Evolutionary conservation across 495 filamentous ascomycete species (phyloP).

Genomic region (Tetracladium marchalianum): DNA sequence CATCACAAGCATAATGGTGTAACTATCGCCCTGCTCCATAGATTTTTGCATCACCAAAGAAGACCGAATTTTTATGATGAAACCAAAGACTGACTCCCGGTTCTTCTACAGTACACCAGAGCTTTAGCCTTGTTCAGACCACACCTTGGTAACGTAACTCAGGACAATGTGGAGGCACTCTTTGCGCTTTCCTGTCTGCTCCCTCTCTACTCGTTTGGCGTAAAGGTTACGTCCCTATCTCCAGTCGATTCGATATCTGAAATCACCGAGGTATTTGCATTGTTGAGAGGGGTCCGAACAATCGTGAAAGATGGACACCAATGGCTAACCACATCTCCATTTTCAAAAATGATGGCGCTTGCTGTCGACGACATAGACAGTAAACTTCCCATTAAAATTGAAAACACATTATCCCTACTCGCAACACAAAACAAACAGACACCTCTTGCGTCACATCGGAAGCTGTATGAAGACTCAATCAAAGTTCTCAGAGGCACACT

Average conservation of each 20-base stretch:
- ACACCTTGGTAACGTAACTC: neutral
- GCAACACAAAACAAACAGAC: neutral
- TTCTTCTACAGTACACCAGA: neutral
- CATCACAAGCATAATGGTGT: too few species aligned
- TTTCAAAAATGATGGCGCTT: neutral
- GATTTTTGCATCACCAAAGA: too few species aligned
- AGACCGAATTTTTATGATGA: too few species aligned
- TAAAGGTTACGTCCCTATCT: neutral
- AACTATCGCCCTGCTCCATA: too few species aligned
- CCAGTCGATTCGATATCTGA: neutral
- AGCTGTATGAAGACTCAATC: neutral
- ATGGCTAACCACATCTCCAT: constrained; percentile 1
- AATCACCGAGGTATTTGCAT: constrained; percentile 3
- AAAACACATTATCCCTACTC: neutral
- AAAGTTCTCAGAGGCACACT: neutral
- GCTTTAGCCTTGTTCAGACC: neutral
- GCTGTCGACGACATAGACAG: neutral
- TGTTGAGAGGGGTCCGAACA: neutral
- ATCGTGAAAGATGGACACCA: constrained; percentile 1
- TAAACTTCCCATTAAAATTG: neutral
- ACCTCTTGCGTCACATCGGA: neutral
- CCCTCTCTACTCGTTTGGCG: constrained; percentile 4
- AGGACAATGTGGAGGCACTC: neutral
- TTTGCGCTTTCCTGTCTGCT: constrained; percentile 6
- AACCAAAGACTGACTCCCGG: too few species aligned